Conservation (phyloP, 129 eudicot species). For the Lactuca saligna region DNA sequence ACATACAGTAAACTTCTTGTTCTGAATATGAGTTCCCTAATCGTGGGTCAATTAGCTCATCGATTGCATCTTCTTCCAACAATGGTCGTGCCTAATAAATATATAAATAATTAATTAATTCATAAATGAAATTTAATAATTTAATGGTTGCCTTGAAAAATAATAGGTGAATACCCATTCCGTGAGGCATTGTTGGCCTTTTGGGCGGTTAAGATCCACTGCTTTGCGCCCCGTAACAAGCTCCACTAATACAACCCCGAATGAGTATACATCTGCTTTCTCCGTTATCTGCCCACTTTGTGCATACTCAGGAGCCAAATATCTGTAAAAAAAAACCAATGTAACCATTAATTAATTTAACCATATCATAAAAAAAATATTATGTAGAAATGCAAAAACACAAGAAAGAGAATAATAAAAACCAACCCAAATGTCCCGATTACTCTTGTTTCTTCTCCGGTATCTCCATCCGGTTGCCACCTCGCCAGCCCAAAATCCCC, state of each 20-base stretch:
- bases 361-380: too few species aligned
- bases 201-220: conserved; percentile 85
- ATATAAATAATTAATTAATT: too few species aligned
- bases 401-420: neutral
- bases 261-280: conserved; percentile 88
- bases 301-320: conserved; percentile 90
- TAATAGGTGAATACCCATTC: conserved; percentile 60
- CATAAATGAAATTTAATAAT: neutral
- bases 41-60: conserved; percentile 81
- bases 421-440: conserved; percentile 90
- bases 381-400: neutral
- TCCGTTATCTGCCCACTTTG: conserved; percentile 94
- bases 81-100: conserved; percentile 81
- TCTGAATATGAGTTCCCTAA: conserved; percentile 62
- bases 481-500: conserved; percentile 93
- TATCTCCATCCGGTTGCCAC: conserved; percentile 97
- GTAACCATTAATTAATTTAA: too few species aligned
- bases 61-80: conserved; percentile 73
- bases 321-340: conserved; percentile 33
- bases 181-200: conserved; percentile 90
- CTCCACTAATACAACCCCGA: conserved; percentile 87
- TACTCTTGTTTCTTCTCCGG: conserved; percentile 90
- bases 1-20: conserved; percentile 78
- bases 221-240: conserved; percentile 91
- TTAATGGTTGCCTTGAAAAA: neutral